Conservation (phyloP, 1,284 basidiomycete genomes). For the Malassezia restricta region DNA sequence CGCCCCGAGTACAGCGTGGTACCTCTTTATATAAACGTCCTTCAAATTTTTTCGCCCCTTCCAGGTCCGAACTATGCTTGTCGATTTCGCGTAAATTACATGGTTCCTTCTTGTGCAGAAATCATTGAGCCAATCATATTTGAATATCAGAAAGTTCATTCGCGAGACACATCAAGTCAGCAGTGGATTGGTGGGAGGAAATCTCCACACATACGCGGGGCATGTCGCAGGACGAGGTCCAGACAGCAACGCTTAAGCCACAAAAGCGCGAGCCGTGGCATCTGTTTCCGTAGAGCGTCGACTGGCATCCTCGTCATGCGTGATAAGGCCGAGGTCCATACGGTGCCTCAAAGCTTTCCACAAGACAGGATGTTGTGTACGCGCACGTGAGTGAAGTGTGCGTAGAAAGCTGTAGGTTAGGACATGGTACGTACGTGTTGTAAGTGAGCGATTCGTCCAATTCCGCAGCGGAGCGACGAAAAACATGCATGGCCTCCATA, state of each 20-base stretch:
- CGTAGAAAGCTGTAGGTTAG: conserved; percentile 2
- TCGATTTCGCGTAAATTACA: too few species aligned
- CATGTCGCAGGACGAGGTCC: too few species aligned
- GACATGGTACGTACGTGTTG: conserved; percentile 5
- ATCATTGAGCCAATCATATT: too few species aligned
- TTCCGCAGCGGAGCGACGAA: neutral
- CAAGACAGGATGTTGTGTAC: neutral
- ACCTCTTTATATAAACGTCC: too few species aligned
- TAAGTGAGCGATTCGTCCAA: conserved; percentile 8
- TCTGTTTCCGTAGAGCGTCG: neutral
- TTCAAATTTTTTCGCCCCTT: too few species aligned
- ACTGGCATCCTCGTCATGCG: conserved; percentile 2
- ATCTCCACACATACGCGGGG: too few species aligned
- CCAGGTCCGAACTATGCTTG: too few species aligned
- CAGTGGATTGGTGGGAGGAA: too few species aligned
- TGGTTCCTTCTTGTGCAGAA: too few species aligned
- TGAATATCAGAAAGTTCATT: too few species aligned
- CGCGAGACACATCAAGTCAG: too few species aligned
- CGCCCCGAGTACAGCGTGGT: too few species aligned
- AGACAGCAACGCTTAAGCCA: neutral
- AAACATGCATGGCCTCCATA: neutral
- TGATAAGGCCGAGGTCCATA: conserved; percentile 10
- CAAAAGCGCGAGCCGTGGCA: neutral
- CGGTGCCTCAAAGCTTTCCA: neutral
- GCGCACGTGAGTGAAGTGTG: neutral